Evolutionary conservation across 1,284 basidiomycete genomes (phyloP), one percentile per base, ranked within the genome.

Genomic region (Xerocomus nothofagi): DNA sequence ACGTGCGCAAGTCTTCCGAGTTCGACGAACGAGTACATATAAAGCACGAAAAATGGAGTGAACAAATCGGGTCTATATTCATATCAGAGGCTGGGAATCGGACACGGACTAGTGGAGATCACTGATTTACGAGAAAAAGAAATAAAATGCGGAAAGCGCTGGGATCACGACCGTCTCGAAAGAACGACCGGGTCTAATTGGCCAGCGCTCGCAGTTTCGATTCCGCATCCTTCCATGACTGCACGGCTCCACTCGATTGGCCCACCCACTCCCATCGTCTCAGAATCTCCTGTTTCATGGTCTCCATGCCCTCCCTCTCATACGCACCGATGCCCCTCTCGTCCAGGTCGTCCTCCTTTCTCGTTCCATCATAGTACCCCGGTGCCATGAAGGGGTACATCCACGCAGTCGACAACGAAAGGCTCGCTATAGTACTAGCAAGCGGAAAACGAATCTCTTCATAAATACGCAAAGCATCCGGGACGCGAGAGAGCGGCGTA

Each of bases 391-490:
- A 53, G 3, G 23, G 1, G n/a, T 40, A 44, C 47, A 65, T 44
- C 44, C 34, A 42, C 11, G 50, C 61, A 2, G 42, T 50, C 33
- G 53, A 51, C 0, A 51, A 11, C 10, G 63, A 53, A 14, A 43
- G 18, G 6, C 31, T 27, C 6, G 61, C 58, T 4, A 63, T 7
- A 0, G 42, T 30, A 15, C 27, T n/a, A 6, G 37, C 55, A 14
- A 62, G 55, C 4, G 62, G 61, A 6, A 68, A 59, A 6, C 68
- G 66, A 34, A 66, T 31, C 23, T 56, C 46, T 43, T 71, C 59
- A 32, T 71, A 73, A 2, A 71, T 59, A 5, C 47, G 43, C 4
- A 73, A 59, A 3, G 57, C 60, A 1, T 57, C 56, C 10, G 49
- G 48, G 11, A 61, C 46, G 15, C 44, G 60, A 6, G 50, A 29